Base-by-base conservation (phyloP, 345 rosid genomes). In the Eucalyptus pauciflora region DNA sequence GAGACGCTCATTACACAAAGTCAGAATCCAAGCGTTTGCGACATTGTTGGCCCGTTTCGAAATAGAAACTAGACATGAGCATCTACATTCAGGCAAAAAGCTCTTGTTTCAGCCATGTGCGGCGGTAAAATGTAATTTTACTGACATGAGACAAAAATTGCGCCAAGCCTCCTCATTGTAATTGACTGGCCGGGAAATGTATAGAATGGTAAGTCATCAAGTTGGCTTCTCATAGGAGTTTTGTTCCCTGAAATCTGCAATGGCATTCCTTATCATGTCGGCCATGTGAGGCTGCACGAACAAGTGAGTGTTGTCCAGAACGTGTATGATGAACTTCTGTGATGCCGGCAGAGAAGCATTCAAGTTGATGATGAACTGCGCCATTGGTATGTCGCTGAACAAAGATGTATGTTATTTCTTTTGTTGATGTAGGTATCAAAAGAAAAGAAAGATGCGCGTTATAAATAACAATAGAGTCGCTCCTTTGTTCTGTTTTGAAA, bases 161-260 rank as follows among this genome's bases (percentile, higher is more conserved):
- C 0, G 48, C 46, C 9, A 1, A 76, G 2, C 7, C 46, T 51
- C 33, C 43, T 87, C 79, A 87, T 31, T 24, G 31, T 87, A 56
- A 64, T 25, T 0, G 31, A 50, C 50, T 62, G 50, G 50, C 51
- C 13, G 8, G 48, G 83, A 87, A 46, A 58, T 67, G 80, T 22
- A 49, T 29, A 4, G 14, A 13, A 43, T 45, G 83, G 69, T 1
- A 49, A 87, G 86, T 7, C n/a, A 88, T 93, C 91, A 94, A 90
- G 92, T 49, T 14, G 99, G 99, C 92, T 97, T 97, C 92, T 96
- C 97, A 49, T 97, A 97, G 41, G 98, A 96, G 89, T 94, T 96
- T 92, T 95, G 96, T 85, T 96, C 97, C 93, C 99, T 93, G 90
- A 96, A 97, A 60, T 96, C 96, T n/a, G 96, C 16, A 79, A 96